Percentiles rank a stretch among this genome's conserved stretches.
phyloP scores from a whole-genome alignment of 2,329 filamentous ascomycete species.

The Trichophyton rubrum region DNA sequence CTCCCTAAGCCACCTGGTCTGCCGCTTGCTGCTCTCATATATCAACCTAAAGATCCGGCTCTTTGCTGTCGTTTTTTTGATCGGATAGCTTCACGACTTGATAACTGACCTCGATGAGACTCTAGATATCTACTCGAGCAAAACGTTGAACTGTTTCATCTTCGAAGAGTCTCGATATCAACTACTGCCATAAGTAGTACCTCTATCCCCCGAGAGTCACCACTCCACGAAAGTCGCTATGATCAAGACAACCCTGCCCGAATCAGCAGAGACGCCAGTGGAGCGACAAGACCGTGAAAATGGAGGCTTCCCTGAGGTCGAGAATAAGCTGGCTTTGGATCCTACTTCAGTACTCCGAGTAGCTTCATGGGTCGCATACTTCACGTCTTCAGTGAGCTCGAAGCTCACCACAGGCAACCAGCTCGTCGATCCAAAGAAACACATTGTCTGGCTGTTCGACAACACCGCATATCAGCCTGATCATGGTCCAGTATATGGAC shows the following conservation, averaged over 20 bases:
- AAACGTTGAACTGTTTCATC: not conserved
- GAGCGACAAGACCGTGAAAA: constrained; percentile 10
- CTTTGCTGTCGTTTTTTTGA: no score
- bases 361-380: constrained; percentile 6
- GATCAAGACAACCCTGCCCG: not conserved
- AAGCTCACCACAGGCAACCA: constrained; percentile 46
- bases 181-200: not conserved
- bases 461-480: constrained; percentile 61
- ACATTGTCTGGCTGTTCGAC: constrained; percentile 80
- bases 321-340: constrained; percentile 9
- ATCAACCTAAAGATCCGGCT: not conserved
- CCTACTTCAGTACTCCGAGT: constrained; percentile 3
- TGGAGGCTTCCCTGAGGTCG: constrained; percentile 12
- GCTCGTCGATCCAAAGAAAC: constrained; percentile 47
- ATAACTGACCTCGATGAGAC: not conserved
- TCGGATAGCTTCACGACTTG: not conserved
- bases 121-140: not conserved
- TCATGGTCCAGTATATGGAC: constrained; percentile 1
- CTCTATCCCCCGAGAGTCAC: not conserved
- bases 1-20: not conserved
- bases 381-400: constrained; percentile 24
- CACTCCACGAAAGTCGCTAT: not conserved
- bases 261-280: constrained; percentile 3
- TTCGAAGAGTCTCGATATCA: not conserved
- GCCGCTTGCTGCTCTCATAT: not conserved